A percentile compares a stretch with the other conserved stretches of the same genome.
phyloP scores from a whole-genome alignment of 1,284 basidiomycete genomes.

The Fomitopsis schrenkii region DNA sequence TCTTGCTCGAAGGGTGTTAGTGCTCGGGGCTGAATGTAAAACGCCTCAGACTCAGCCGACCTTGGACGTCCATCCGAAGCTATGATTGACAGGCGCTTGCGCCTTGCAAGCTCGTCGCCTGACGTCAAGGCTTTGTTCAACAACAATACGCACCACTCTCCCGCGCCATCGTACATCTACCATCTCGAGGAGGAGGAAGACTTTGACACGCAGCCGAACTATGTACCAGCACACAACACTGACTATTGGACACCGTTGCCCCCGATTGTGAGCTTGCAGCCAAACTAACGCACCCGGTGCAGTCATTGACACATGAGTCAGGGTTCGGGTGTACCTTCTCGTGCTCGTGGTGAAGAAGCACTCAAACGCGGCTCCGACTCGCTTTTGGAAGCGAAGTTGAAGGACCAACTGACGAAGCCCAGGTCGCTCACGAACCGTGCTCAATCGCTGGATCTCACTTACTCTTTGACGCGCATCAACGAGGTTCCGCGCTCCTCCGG shows the following conservation, averaged over 20 bases:
- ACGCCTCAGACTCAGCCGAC: constrained; percentile 63
- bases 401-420: constrained; percentile 71
- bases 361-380: constrained; percentile 86
- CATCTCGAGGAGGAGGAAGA: constrained; percentile 66
- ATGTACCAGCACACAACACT: constrained; percentile 42
- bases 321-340: constrained; percentile 64
- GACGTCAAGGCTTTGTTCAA: constrained; percentile 96
- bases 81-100: constrained; percentile 71
- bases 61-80: constrained; percentile 65
- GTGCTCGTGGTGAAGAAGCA: constrained; percentile 65
- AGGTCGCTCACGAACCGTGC: constrained; percentile 75
- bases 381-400: constrained; percentile 80
- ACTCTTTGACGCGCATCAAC: constrained; percentile 71
- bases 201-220: constrained; percentile 47
- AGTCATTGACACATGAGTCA: constrained; percentile 26
- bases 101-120: constrained; percentile 84
- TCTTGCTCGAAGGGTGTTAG: neutral
- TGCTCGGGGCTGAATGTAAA: neutral
- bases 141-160: constrained; percentile 39
- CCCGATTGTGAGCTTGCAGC: constrained; percentile 54
- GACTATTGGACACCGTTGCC: constrained; percentile 77
- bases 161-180: constrained; percentile 62
- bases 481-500: constrained; percentile 50
- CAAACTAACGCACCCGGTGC: neutral
- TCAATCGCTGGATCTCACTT: constrained; percentile 76